Base-by-base conservation (phyloP, 169 alveolate genomes). In the Cryptosporidium ubiquitum region DNA sequence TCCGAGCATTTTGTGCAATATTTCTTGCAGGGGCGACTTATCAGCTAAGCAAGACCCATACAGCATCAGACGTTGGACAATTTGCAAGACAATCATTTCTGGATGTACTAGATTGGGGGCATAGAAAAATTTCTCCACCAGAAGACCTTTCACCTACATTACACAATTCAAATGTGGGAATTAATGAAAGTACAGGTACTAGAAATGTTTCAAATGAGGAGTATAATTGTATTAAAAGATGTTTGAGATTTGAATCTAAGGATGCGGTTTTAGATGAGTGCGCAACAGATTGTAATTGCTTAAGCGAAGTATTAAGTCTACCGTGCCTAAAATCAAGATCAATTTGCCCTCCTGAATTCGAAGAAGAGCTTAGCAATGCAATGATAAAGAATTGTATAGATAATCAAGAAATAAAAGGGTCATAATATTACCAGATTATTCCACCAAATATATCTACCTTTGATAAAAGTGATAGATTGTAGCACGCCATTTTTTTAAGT, bases 51-150 rank as follows among this genome's bases (percentile, higher is more conserved):
- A 94, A 94, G 75, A 94, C 97, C 0, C 97, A 94, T 60, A 92
- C 94, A 35, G 92, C 94, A 23, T 68, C 86, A 29, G 97, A 94
- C 49, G 94, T 94, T 7, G 70, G 94, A n/a, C 91, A 92, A 42
- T 94, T 94, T 69, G 96, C 97, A 29, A 93, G 91, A 33, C 97
- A 94, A 70, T 94, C 97, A 39, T 94, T 94, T 86, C 55, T 94
- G 73, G 97, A 94, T 73, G 93, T 94, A 23, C 71, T 94, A 26
- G 97, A 94, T 52, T 94, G 97, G 97, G 97, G 97, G 33, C 94
- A 94, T 91, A 91, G 94, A 61, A 94, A 94, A 85, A 79, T 79
- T 4, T 58, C 89, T 35, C 74, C 89, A 5, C 89, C 89, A 6
- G 89, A 61, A 14, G 75, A 79, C 23, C 23, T 60, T 44, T 60